These are phyloP conservation scores for Apophysomyces trapeziformis DNA, from an alignment of 371 early-diverging fungal species.

Conservation along the genomic window DNA sequence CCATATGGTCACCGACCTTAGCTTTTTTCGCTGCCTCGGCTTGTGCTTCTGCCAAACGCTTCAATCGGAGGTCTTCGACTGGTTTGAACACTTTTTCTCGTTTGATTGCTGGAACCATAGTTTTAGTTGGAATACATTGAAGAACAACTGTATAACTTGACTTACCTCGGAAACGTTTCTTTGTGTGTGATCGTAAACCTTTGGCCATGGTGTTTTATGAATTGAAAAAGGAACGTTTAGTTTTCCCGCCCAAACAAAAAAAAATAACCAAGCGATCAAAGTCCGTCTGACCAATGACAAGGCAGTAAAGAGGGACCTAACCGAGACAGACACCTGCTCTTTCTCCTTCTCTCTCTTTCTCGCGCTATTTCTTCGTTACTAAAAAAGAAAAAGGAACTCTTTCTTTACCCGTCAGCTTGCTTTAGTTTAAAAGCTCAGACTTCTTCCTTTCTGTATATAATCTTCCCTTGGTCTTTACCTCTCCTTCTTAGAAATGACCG, in stretches of 20 bases:
- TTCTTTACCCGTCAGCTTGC: background rate
- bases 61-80: conserved; percentile 49
- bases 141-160: background rate
- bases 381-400: background rate
- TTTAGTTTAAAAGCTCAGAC: background rate
- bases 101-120: conserved; percentile 38
- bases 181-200: conserved; percentile 49
- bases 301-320: too few species aligned
- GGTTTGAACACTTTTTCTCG: conserved; percentile 48
- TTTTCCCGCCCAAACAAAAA: background rate
- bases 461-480: background rate
- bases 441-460: background rate
- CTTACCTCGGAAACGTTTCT: conserved; percentile 47
- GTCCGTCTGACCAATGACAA: conserved; percentile 5
- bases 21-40: conserved; percentile 47
- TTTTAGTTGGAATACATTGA: conserved; percentile 5
- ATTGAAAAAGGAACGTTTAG: background rate
- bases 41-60: conserved; percentile 51
- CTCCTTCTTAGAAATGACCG: conserved; percentile 56
- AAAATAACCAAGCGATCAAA: background rate
- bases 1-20: conserved; percentile 36
- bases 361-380: background rate
- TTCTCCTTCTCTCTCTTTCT: too few species aligned
- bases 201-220: conserved; percentile 34
- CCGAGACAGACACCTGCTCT: background rate